Conservation (phyloP, 345 rosid genomes). For the Populus simonii region DNA sequence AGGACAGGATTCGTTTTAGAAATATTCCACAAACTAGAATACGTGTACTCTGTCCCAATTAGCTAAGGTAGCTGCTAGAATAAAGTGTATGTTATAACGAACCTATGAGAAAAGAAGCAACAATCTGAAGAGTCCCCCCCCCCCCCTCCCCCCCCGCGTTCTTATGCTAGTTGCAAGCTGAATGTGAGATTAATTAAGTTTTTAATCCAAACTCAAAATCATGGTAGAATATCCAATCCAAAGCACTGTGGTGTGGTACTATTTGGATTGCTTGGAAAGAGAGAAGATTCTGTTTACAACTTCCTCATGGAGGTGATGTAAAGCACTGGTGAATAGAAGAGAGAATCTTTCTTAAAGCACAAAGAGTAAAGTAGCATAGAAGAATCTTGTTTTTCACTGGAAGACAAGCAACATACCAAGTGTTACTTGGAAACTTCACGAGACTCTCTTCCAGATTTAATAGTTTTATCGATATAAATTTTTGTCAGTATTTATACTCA, state of each 20-base stretch:
- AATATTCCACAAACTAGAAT: background rate
- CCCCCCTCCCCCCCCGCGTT: background rate
- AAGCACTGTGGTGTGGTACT: background rate
- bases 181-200: background rate
- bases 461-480: no score
- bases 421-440: slow-evolving; percentile 1
- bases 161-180: background rate
- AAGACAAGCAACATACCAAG: slow-evolving; percentile 16
- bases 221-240: slow-evolving; percentile 1
- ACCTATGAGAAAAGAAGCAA: background rate
- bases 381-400: slow-evolving; percentile 32
- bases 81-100: background rate
- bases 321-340: slow-evolving; percentile 11
- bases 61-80: background rate
- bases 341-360: slow-evolving; percentile 7
- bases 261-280: background rate
- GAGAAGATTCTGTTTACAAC: slow-evolving; percentile 10
- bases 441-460: background rate
- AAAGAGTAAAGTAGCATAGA: slow-evolving; percentile 3
- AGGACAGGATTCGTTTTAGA: background rate
- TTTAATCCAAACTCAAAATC: background rate
- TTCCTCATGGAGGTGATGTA: slow-evolving; percentile 18
- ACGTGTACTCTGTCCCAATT: background rate
- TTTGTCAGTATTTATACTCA: no score
- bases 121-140: background rate